A percentile compares a stretch with the other conserved stretches of the same genome.
Evolutionary conservation across 345 rosid species (phyloP).

Genomic region (Leavenworthia alabamica): DNA sequence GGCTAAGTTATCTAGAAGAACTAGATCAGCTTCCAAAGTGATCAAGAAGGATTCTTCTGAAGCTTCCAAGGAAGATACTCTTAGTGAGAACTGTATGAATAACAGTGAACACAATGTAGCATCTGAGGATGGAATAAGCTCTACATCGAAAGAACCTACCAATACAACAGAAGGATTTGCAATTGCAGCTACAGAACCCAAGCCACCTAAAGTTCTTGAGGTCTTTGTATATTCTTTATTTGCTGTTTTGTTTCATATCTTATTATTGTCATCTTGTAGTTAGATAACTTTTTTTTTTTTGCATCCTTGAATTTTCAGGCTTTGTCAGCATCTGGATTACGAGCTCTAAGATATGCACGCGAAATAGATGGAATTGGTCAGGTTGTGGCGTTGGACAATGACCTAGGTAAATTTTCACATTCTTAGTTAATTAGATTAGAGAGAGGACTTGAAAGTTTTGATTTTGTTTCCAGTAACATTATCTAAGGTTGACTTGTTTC

Average conservation of each 20-base stretch:
- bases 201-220: constrained; percentile 88
- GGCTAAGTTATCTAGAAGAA: constrained; percentile 45
- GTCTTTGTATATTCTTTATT: constrained; percentile 31
- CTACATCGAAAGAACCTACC: constrained; percentile 32
- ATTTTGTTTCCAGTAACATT: background rate
- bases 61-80: constrained; percentile 34
- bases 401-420: constrained; percentile 22
- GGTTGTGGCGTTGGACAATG: constrained; percentile 95
- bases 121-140: constrained; percentile 21
- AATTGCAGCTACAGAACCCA: constrained; percentile 42
- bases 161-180: constrained; percentile 37
- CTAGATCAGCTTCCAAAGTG: constrained; percentile 36
- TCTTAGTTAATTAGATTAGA: background rate
- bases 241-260: background rate
- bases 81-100: constrained; percentile 22
- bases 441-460: background rate
- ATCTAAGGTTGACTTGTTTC: background rate
- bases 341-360: constrained; percentile 83
- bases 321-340: constrained; percentile 83
- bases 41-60: constrained; percentile 34
- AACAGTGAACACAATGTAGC: constrained; percentile 38
- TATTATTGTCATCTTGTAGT: background rate
- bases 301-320: constrained; percentile 44
- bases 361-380: constrained; percentile 86
- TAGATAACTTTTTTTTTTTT: background rate